Base-by-base conservation (phyloP, 768 basidiomycete genomes). In the Tylopilus plumbeoviolaceoides region DNA sequence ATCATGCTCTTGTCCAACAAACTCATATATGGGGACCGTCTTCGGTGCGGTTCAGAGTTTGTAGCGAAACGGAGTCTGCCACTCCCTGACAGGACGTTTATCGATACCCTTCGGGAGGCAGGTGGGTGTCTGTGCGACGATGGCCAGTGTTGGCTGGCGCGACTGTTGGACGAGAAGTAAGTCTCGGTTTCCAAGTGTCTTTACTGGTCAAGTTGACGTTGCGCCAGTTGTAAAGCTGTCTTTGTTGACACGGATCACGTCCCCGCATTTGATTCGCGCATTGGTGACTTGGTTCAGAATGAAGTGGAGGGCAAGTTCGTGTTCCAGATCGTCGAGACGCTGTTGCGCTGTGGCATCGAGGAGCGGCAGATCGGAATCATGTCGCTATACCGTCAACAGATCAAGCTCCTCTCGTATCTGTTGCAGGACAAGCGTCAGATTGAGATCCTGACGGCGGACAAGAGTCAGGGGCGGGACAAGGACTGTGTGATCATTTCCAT, bases 381-480 rank as follows among this genome's bases (percentile, higher is more conserved):
- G 61, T 90, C 95, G 5, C 73, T 94, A 36, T 99, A 99, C 67
- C 82, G 94, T 2, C 97, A 98, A 59, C 97, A 99, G 64, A 87
- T 95, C 72, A 98, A 98, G 72, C 77, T 95, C 1, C 70, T 99
- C 27, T 78, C 83, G 0, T 77, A 88, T 57, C 69, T 87, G 41
- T 67, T 98, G 35, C 71, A 75, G 31, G 70, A 69, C 40, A 75
- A 74, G 51, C 74, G 77, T 36, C 80, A 74, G 2, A 74, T 95
- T 14, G 95, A 98, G 68, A 81, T 94, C 44, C 71, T 95, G 53
- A 98, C 95, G 0, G 94, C 92, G 5, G 95, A 98, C 71, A 85
- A 84, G 51, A 91, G 89, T 68, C 95, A 97, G 70, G 95, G 95
- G 0, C 73, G 95, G 44, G 95, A 99, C 71, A 98, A 99, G 67